Conservation (phyloP, 768 basidiomycete species). For the Rhodocollybia butyracea region DNA sequence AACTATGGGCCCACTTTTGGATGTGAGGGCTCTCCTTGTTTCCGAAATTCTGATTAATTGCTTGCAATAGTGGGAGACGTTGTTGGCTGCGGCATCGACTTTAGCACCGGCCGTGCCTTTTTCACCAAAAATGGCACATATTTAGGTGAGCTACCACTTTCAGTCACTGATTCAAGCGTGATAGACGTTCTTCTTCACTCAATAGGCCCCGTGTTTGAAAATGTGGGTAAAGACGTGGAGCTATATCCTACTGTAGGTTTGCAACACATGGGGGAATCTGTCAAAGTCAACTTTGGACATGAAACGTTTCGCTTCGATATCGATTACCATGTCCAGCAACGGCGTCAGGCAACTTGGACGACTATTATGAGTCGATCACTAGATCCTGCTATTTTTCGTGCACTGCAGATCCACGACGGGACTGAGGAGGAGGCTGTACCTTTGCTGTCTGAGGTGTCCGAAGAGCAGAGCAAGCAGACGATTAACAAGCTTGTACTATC, state of each 20-base stretch:
- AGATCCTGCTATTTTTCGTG: constrained; percentile 32
- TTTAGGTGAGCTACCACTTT: constrained; percentile 44
- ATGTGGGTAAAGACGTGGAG: constrained; percentile 60
- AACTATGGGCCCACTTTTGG: constrained; percentile 79
- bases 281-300: constrained; percentile 88
- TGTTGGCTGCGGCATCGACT: constrained; percentile 92
- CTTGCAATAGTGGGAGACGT: constrained; percentile 68
- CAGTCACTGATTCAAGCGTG: neutral
- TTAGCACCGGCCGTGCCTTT: constrained; percentile 74
- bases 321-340: constrained; percentile 76
- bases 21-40: constrained; percentile 44
- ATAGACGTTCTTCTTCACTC: constrained; percentile 10
- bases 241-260: constrained; percentile 90
- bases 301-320: constrained; percentile 88
- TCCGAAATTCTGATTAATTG: constrained; percentile 4
- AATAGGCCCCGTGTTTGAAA: constrained; percentile 67
- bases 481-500: constrained; percentile 73
- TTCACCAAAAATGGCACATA: constrained; percentile 86
- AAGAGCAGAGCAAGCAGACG: constrained; percentile 53
- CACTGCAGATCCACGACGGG: constrained; percentile 17
- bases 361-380: constrained; percentile 60
- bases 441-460: constrained; percentile 25
- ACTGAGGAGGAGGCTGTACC: constrained; percentile 20
- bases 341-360: constrained; percentile 62
- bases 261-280: constrained; percentile 71